Evolutionary conservation across 257 asterid genomes (phyloP), one percentile per base, ranked within the genome.

Genomic region (Scutellaria galericulata): DNA sequence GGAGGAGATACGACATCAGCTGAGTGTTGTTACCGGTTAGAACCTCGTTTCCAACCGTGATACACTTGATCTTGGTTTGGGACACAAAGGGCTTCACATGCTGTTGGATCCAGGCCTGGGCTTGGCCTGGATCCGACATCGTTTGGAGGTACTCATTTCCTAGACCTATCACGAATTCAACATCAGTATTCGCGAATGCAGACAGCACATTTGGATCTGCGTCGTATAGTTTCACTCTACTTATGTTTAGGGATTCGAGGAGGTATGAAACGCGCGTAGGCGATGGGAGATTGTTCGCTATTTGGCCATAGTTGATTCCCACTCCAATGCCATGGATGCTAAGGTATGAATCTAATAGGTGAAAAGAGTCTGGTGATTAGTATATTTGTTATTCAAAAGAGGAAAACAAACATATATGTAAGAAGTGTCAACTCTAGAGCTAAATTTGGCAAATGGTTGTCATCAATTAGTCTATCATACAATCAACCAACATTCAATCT

Each of bases 231-330:
- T 89, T 95, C 35, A 92, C 98, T 66, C 96, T 73, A 51, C 78
- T 92, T 15, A 95, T 69, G 79, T 92, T 92, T 73, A 95, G 85
- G 44, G 96, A 87, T 72, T 37, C 66, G 5, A 95, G 92, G 64
- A 95, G 92, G 67, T 0, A n/a, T 2, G 85, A 87, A 2, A 92
- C 98, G 0, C 85, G 92, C 5, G 96, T 72, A 0, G 97, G 97
- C 22, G 91, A 13, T 1, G 99, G 99, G 72, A 95, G 89, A 78
- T 95, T 82, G 86, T 89, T 86, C 46, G 96, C 99, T 14, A 92
- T 88, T 72, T 90, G 98, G 75, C 99, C 99, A 71, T 92, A 95
- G 73, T 95, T 95, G n/a, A 95, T 95, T 62, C 99, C 99, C 51
- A 92, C 48, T 79, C 96, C 97, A 4, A 76, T 5, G 71, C 92